Percentiles rank a stretch among this genome's conserved stretches.
Evolutionary conservation across 225 moss, liverwort and hornwort genomes (phyloP).

Genomic region (Polytrichum formosum): DNA sequence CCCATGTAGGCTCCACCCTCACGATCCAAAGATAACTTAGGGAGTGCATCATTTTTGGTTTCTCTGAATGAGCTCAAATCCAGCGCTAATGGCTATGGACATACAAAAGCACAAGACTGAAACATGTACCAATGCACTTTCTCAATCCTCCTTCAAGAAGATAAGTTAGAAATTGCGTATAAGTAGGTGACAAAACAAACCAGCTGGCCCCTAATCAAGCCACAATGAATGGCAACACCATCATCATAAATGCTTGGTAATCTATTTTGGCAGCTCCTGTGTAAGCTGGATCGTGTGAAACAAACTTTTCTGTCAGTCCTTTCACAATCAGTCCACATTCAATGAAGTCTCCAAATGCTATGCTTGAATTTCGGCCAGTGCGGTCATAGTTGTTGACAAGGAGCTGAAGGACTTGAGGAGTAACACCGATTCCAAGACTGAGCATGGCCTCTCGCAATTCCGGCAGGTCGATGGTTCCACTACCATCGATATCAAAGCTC

Average conservation of each 20-base stretch:
- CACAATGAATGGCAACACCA: slow-evolving; percentile 62
- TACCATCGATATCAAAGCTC: slow-evolving; percentile 36
- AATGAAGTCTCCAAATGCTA: slow-evolving; percentile 52
- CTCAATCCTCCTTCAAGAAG: no score
- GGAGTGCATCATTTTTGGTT: no score
- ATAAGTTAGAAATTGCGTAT: no score
- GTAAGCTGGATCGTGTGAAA: slow-evolving; percentile 27
- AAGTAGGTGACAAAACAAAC: no score
- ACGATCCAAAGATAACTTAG: no score
- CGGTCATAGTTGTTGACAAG: slow-evolving; percentile 51
- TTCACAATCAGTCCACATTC: slow-evolving; percentile 53
- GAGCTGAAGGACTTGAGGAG: slow-evolving; percentile 49
- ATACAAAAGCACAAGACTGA: no score
- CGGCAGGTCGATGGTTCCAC: slow-evolving; percentile 33
- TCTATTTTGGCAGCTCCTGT: slow-evolving; percentile 39
- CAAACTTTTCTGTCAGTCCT: slow-evolving; percentile 43
- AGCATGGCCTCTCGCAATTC: slow-evolving; percentile 50
- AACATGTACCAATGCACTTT: no score
- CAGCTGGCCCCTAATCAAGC: slow-evolving; percentile 12
- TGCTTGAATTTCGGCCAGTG: slow-evolving; percentile 30
- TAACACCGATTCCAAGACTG: slow-evolving; percentile 38
- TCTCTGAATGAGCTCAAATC: no score
- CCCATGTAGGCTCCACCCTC: no score
- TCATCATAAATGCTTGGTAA: slow-evolving; percentile 52
- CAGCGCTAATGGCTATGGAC: no score